phyloP scores from a whole-genome alignment of 2,329 filamentous ascomycete genomes.

The Colletotrichum acutatum region DNA sequence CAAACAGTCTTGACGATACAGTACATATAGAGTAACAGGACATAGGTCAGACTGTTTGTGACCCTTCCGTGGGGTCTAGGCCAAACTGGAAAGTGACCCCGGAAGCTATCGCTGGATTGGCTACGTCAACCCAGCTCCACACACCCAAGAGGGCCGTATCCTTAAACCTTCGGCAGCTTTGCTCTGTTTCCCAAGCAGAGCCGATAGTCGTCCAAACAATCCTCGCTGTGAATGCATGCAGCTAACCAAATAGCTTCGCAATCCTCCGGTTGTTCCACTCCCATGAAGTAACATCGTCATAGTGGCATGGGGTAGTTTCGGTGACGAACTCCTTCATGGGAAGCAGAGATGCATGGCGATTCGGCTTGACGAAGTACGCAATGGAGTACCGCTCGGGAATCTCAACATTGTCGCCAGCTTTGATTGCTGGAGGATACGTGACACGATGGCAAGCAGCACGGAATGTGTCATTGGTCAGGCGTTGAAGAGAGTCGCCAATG shows the following conservation, averaged over 20 bases:
- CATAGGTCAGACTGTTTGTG: too few species aligned
- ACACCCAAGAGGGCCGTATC: too few species aligned
- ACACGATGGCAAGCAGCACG: slow-evolving; percentile 49
- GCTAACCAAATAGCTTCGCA: slow-evolving; percentile 35
- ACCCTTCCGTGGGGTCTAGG: too few species aligned
- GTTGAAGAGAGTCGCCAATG: slow-evolving; percentile 52
- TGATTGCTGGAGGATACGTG: slow-evolving; percentile 40
- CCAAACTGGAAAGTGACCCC: too few species aligned
- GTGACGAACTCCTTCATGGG: slow-evolving; percentile 44
- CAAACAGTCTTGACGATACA: too few species aligned
- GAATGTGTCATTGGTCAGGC: slow-evolving; percentile 49
- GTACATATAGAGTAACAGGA: too few species aligned
- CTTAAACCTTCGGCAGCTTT: neutral
- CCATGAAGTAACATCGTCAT: slow-evolving; percentile 47
- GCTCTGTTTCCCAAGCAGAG: neutral
- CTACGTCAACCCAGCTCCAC: too few species aligned
- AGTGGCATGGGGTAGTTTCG: slow-evolving; percentile 38
- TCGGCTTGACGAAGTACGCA: slow-evolving; percentile 45
- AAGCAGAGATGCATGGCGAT: slow-evolving; percentile 43
- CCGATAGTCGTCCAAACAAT: neutral
- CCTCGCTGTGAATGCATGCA: neutral
- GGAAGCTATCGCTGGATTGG: too few species aligned
- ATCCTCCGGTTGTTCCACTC: slow-evolving; percentile 44
- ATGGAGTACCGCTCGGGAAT: slow-evolving; percentile 44
- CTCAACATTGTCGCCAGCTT: slow-evolving; percentile 35